Evolutionary conservation across 2,329 filamentous ascomycete species (phyloP).

Genomic region (Fusarium haematococcum): DNA sequence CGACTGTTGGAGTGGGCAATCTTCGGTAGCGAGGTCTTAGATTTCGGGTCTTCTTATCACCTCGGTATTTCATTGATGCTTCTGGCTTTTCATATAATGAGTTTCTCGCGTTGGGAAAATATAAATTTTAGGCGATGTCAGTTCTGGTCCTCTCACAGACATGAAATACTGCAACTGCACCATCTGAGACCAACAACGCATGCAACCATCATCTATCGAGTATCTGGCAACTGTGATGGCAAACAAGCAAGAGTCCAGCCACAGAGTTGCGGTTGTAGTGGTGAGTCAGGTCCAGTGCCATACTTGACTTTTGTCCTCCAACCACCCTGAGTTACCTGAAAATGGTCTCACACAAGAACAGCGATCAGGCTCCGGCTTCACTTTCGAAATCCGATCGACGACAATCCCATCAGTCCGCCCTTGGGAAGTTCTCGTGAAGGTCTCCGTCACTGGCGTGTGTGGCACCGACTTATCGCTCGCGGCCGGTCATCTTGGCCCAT

Average conservation of each 20-base stretch:
- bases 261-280: slow-evolving; percentile 5
- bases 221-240: background rate
- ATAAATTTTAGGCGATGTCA: too few species aligned
- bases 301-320: too few species aligned
- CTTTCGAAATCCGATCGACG: slow-evolving; percentile 6
- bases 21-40: too few species aligned
- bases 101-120: too few species aligned
- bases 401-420: slow-evolving; percentile 9
- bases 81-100: too few species aligned
- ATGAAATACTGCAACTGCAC: too few species aligned
- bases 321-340: background rate
- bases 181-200: too few species aligned
- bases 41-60: too few species aligned
- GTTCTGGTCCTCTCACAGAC: too few species aligned
- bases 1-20: too few species aligned
- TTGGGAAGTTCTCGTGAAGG: slow-evolving; percentile 29
- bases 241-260: background rate
- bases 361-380: slow-evolving; percentile 11
- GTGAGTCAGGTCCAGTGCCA: background rate
- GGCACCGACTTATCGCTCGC: slow-evolving; percentile 38
- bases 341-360: background rate
- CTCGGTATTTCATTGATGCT: too few species aligned
- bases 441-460: slow-evolving; percentile 30
- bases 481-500: slow-evolving; percentile 26
- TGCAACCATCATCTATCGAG: too few species aligned